A percentile compares a stretch with the other conserved stretches of the same genome.
Evolutionary conservation across 2,329 filamentous ascomycete genomes (phyloP).

Genomic region (Pseudogymnoascus sp.): DNA sequence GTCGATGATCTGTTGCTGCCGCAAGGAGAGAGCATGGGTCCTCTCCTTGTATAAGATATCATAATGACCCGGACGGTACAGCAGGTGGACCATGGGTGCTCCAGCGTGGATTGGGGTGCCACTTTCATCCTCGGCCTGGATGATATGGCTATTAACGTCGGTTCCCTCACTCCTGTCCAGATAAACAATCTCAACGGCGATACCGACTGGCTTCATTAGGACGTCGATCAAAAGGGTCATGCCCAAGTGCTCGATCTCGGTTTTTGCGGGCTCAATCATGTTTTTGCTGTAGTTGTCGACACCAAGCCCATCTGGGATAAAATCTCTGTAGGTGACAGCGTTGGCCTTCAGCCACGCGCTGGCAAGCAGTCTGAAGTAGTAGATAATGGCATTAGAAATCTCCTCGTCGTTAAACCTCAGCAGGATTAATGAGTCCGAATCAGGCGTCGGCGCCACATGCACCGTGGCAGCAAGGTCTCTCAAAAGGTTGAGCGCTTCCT

Average conservation of each 20-base stretch:
- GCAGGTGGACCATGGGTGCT: conserved; percentile 47
- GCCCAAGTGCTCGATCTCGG: conserved; percentile 88
- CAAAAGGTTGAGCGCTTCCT: conserved; percentile 63
- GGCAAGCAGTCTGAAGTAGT: conserved; percentile 74
- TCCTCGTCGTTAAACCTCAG: conserved; percentile 67
- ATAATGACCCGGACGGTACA: conserved; percentile 76
- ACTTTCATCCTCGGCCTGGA: conserved; percentile 34
- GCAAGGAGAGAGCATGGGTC: conserved; percentile 16
- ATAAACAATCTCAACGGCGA: conserved; percentile 82
- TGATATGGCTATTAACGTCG: conserved; percentile 53
- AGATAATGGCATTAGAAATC: conserved; percentile 68
- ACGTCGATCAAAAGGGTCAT: conserved; percentile 69
- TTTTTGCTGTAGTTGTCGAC: conserved; percentile 61
- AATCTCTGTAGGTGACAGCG: conserved; percentile 59
- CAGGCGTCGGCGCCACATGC: conserved; percentile 32
- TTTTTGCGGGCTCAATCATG: conserved; percentile 63
- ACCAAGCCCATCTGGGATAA: conserved; percentile 47
- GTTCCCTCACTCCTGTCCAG: conserved; percentile 76
- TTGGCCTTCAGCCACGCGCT: conserved; percentile 77
- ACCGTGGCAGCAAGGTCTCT: conserved; percentile 52
- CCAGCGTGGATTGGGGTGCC: conserved; percentile 22
- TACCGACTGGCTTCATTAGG: conserved; percentile 67
- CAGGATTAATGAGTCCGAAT: conserved; percentile 46
- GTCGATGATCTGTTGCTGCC: conserved; percentile 14
- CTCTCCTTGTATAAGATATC: conserved; percentile 74